Evolutionary conservation across 495 filamentous ascomycete genomes (phyloP).

Genomic region (Hypoxylon trugodes): DNA sequence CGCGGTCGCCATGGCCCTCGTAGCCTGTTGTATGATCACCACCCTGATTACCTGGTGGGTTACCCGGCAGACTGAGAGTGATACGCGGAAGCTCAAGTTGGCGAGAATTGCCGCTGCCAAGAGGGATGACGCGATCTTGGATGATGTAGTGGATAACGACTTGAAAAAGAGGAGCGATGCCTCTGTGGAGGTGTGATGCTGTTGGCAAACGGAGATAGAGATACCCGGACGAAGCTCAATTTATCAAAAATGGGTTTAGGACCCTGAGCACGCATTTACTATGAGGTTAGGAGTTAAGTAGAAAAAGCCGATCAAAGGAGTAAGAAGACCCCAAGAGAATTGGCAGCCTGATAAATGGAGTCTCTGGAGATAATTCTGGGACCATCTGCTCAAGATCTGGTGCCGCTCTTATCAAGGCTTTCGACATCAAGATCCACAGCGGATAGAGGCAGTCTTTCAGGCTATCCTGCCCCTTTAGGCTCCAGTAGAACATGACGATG

Average conservation of each 20-base stretch:
- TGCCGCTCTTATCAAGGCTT: neutral
- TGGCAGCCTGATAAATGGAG: neutral
- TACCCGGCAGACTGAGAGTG: conserved; percentile 48
- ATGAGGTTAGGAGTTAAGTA: neutral
- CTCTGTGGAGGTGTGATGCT: conserved; percentile 13
- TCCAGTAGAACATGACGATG: neutral
- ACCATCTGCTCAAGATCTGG: neutral
- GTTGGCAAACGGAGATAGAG: neutral
- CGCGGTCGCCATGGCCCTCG: conserved; percentile 43
- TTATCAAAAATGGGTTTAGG: neutral
- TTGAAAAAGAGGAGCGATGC: conserved; percentile 28
- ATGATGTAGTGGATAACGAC: conserved; percentile 54
- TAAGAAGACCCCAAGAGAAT: neutral
- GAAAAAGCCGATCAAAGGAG: neutral
- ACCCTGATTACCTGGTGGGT: conserved; percentile 48
- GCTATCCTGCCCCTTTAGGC: conserved; percentile 12
- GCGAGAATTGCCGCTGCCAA: conserved; percentile 52
- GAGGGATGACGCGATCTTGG: conserved; percentile 50
- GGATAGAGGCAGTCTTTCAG: neutral
- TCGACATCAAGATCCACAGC: neutral
- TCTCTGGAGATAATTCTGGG: neutral
- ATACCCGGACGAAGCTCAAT: neutral
- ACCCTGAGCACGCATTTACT: neutral
- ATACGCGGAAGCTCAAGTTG: conserved; percentile 53
- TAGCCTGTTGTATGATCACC: conserved; percentile 41